Evolutionary conservation across 2,329 filamentous ascomycete species (phyloP).

Genomic region (Ophiocordyceps sinensis): DNA sequence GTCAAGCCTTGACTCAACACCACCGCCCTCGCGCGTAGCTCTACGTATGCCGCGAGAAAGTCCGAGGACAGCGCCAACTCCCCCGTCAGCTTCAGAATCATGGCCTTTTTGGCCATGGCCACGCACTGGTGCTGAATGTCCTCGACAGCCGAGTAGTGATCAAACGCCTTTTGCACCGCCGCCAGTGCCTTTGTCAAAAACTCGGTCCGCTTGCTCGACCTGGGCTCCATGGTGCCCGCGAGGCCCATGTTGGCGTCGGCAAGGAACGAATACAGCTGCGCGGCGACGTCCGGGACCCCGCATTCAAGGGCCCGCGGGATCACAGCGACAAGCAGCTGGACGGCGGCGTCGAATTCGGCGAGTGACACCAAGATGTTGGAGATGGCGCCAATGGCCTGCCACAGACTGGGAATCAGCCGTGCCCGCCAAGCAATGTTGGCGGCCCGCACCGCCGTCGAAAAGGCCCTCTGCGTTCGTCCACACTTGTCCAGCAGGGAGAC

Average conservation of each 20-base stretch:
- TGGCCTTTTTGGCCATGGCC: constrained; percentile 69
- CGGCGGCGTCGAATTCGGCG: constrained; percentile 54
- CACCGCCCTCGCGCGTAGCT: constrained; percentile 30
- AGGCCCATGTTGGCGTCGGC: constrained; percentile 69
- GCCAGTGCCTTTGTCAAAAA: constrained; percentile 42
- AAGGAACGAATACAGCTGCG: constrained; percentile 52
- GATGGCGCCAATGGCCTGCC: constrained; percentile 55
- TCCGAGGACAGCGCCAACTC: constrained; percentile 50
- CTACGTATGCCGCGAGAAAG: constrained; percentile 50
- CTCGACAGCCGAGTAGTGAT: constrained; percentile 51
- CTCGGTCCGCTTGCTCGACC: constrained; percentile 34
- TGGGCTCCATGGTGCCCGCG: constrained; percentile 38
- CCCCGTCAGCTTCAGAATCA: constrained; percentile 56
- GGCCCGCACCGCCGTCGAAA: constrained; percentile 63
- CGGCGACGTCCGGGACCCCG: constrained; percentile 46
- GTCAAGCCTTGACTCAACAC: constrained; percentile 11
- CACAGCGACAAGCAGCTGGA: constrained; percentile 48
- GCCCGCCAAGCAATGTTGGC: constrained; percentile 59
- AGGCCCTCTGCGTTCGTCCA: constrained; percentile 57
- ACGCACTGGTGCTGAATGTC: constrained; percentile 57
- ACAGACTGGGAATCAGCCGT: constrained; percentile 53
- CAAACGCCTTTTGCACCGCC: constrained; percentile 48
- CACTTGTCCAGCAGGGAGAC: constrained; percentile 53
- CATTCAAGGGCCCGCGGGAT: constrained; percentile 67
- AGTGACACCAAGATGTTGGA: constrained; percentile 55